phyloP scores from a whole-genome alignment of 129 eudicot genomes.

The Tagetes patula region DNA sequence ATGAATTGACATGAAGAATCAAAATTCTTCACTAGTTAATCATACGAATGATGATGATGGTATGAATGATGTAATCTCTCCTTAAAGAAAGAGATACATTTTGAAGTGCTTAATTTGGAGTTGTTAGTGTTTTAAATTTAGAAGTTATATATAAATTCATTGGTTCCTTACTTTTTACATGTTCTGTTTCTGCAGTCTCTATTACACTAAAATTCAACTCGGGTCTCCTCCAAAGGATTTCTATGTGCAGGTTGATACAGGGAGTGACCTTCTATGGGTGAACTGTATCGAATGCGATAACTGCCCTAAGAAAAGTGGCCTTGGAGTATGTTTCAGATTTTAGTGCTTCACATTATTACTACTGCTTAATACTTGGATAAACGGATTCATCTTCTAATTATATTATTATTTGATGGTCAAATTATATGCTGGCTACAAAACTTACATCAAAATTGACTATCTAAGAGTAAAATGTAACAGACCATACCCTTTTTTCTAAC shows the following conservation, averaged over 20 bases:
- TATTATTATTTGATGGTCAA: not conserved
- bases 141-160: not conserved
- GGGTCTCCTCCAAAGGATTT: slow-evolving; percentile 75
- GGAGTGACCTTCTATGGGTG: slow-evolving; percentile 88
- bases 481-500: not conserved
- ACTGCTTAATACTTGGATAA: not conserved
- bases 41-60: not conserved
- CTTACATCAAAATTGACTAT: not conserved
- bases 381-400: not conserved
- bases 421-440: not conserved
- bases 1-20: not conserved
- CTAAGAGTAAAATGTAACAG: not conserved
- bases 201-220: slow-evolving; percentile 58
- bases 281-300: slow-evolving; percentile 65
- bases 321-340: slow-evolving; percentile 51
- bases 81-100: too few relatives aligned
- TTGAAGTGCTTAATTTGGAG: too few relatives aligned
- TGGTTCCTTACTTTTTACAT: slow-evolving; percentile 3
- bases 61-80: not conserved
- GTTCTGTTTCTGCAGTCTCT: slow-evolving; percentile 49
- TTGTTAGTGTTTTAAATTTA: too few relatives aligned
- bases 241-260: slow-evolving; percentile 85
- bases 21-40: not conserved
- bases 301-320: slow-evolving; percentile 66
- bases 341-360: not conserved